Evolutionary conservation across 257 asterid genomes (phyloP), one percentile per base, ranked within the genome.

Genomic region (Ajuga chamaepitys): DNA sequence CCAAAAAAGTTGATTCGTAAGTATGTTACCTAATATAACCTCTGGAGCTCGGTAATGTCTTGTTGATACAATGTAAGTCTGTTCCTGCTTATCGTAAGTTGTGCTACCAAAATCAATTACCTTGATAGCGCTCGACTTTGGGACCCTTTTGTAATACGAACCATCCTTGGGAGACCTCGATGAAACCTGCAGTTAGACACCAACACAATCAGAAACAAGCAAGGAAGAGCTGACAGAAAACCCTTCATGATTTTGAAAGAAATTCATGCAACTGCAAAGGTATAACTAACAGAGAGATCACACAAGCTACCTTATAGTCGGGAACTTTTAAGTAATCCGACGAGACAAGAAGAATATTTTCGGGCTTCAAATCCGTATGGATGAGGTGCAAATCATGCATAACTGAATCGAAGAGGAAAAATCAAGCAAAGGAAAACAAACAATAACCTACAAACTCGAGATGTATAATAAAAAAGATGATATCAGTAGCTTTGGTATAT

Each of bases 61-160:
- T 5, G 98, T 92, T 9, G 97, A 88, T 2, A 92, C 97, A 0
- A 84, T 81, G 69, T 92, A 92, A 0, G 89, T 67, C 71, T 86
- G 97, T 60, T 82, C 86, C 16, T 75, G 80, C 40, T 76, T 80
- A 55, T 85, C 91, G 48, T 70, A 78, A 4, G 97, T 82, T 1
- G 98, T 88, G 81, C 98, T 92, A 51, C 98, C 98, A 82, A 92
- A 92, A 77, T 92, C 98, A 67, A 92, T 92, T 26, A 92, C 95
- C 73, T 92, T 92, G 32, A 92, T 83, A 26, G 91, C 95, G 83
- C 95, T 92, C 0, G 97, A 92, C 63, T 88, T 92, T 0, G 98
- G 97, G 4, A 88, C 67, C 65, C 90, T 82, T 73, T 85, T 92
- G 73, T 63, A 88, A 72, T 79, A 86, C 12, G 93, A 76, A 53